A percentile compares a stretch with the other conserved stretches of the same genome.
phyloP scores from a whole-genome alignment of 2,329 filamentous ascomycete genomes.

The Remersonia thermophila region DNA sequence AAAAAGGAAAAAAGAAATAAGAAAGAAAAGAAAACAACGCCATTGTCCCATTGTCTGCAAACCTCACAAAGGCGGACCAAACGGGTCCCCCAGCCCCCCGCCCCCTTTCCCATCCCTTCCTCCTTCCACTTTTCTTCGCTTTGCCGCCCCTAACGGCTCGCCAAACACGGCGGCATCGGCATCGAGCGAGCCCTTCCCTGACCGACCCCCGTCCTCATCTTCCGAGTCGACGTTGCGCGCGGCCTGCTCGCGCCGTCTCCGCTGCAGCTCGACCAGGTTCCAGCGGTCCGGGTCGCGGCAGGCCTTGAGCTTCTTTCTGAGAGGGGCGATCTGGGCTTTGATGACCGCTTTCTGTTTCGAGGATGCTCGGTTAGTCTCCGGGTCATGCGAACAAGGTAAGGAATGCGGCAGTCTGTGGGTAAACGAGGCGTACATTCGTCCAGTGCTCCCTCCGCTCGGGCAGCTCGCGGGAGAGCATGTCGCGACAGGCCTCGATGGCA shows the following conservation, averaged over 20 bases:
- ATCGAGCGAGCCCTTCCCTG: slow-evolving; percentile 19
- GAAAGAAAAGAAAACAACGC: no score
- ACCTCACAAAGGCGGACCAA: slow-evolving; percentile 27
- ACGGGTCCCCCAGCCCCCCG: slow-evolving; percentile 29
- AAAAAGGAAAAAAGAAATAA: no score
- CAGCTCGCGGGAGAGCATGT: slow-evolving; percentile 43
- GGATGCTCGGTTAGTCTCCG: slow-evolving; percentile 2
- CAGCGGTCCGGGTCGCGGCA: slow-evolving; percentile 64
- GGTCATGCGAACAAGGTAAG: no score
- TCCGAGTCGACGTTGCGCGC: slow-evolving; percentile 27
- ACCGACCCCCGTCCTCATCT: slow-evolving; percentile 12
- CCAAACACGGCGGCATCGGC: slow-evolving; percentile 38
- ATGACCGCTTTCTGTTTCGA: slow-evolving; percentile 21
- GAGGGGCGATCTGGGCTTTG: slow-evolving; percentile 32
- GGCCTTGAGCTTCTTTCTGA: slow-evolving; percentile 55
- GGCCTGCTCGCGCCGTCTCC: slow-evolving; percentile 45
- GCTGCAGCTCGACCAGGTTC: slow-evolving; percentile 58
- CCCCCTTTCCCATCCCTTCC: slow-evolving; percentile 25
- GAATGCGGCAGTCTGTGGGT: slow-evolving; percentile 3
- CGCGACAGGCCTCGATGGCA: slow-evolving; percentile 37
- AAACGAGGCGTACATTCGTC: slow-evolving; percentile 32
- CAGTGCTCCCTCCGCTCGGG: slow-evolving; percentile 44
- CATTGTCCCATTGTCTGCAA: no score
- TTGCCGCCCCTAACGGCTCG: slow-evolving; percentile 22
- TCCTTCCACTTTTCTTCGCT: slow-evolving; percentile 33